phyloP scores from a whole-genome alignment of 2,329 filamentous ascomycete genomes.

The Neopestalotiopsis sp. region DNA sequence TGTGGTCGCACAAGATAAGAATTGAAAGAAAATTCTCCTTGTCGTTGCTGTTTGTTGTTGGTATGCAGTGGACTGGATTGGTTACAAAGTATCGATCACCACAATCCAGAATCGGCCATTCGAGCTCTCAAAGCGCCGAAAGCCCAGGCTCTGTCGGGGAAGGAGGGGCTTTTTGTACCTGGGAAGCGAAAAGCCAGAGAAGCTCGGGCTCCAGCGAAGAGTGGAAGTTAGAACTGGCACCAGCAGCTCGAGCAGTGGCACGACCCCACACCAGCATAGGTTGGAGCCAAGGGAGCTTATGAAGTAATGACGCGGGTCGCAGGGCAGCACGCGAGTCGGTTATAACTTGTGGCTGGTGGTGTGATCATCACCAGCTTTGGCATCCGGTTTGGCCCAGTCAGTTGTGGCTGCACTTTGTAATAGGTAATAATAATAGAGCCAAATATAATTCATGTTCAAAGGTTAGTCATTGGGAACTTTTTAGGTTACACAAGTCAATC shows the following conservation, averaged over 20 bases:
- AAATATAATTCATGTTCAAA: too few species aligned
- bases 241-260: slow-evolving; percentile 11
- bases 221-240: neutral
- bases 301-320: neutral
- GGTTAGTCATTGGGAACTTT: neutral
- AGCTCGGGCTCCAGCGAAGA: neutral
- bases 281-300: slow-evolving; percentile 1
- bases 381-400: neutral
- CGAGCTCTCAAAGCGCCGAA: slow-evolving; percentile 10
- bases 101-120: neutral
- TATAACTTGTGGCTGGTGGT: neutral
- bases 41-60: neutral
- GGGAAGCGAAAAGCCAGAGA: neutral
- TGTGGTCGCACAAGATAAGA: neutral
- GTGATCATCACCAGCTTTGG: neutral
- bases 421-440: neutral
- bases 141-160: slow-evolving; percentile 13
- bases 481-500: neutral
- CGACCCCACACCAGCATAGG: neutral
- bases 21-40: neutral
- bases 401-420: neutral
- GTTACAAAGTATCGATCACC: slow-evolving; percentile 3
- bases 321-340: slow-evolving; percentile 5
- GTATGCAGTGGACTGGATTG: neutral
- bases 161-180: slow-evolving; percentile 21